Percentiles rank a stretch among this genome's conserved stretches.
Conservation (phyloP, 2,329 filamentous ascomycete genomes). For the Diaporthe australafricana region DNA sequence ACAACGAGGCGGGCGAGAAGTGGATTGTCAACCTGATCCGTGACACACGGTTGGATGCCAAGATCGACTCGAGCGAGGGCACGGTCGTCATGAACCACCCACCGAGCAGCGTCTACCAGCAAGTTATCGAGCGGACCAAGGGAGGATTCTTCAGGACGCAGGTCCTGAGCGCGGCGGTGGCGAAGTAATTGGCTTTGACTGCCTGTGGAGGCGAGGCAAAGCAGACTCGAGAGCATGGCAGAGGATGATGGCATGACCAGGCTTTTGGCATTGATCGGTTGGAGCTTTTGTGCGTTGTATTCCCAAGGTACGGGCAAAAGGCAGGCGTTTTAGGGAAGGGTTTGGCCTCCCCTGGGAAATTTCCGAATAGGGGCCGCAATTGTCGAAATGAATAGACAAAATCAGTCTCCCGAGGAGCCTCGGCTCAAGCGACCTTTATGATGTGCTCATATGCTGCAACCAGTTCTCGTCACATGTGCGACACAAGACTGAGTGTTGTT, state of each 20-base stretch:
- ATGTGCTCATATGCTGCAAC: background rate
- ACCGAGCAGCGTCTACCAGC: slow-evolving; percentile 97
- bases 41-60: slow-evolving; percentile 96
- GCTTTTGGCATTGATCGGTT: slow-evolving; percentile 30
- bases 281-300: slow-evolving; percentile 32
- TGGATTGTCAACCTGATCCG: slow-evolving; percentile 99
- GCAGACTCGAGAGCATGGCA: slow-evolving; percentile 12
- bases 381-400: slow-evolving; percentile 32
- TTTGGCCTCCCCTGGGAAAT: slow-evolving; percentile 16
- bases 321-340: slow-evolving; percentile 25
- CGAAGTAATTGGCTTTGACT: slow-evolving; percentile 53
- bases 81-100: slow-evolving; percentile 99
- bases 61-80: slow-evolving; percentile 99
- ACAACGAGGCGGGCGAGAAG: slow-evolving; percentile 97
- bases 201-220: too few relatives aligned
- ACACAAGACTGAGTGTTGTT: background rate
- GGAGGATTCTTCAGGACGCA: slow-evolving; percentile 98
- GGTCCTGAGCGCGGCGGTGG: slow-evolving; percentile 80
- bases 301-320: slow-evolving; percentile 29
- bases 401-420: background rate
- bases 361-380: slow-evolving; percentile 12
- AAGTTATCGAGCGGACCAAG: slow-evolving; percentile 99
- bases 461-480: background rate
- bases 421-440: background rate
- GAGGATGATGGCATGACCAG: slow-evolving; percentile 29